Conservation (phyloP, 2,329 filamentous ascomycete genomes). For the Venturia nashicola region DNA sequence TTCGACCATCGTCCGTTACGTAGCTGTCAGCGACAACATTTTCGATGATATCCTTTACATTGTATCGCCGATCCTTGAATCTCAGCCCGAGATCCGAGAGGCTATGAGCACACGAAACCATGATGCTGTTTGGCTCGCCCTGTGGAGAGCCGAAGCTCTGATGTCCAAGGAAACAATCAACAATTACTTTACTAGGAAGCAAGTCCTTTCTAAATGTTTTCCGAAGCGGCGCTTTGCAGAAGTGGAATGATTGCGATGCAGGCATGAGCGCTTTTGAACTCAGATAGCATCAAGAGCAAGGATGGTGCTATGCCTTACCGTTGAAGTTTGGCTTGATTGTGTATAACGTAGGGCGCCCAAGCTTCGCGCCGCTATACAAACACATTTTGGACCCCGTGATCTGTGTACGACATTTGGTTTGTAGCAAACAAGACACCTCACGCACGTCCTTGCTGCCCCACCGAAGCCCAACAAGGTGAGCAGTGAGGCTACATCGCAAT, state of each 20-base stretch:
- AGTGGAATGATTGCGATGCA: not conserved
- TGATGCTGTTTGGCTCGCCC: constrained; percentile 65
- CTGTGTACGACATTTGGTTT: not conserved
- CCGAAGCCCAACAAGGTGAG: not conserved
- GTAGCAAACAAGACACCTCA: constrained; percentile 1
- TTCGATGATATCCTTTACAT: constrained; percentile 61
- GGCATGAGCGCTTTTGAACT: not conserved
- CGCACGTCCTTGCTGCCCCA: not conserved
- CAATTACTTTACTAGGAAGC: not conserved
- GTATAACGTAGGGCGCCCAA: not conserved
- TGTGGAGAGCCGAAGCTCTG: constrained; percentile 16
- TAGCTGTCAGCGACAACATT: constrained; percentile 52
- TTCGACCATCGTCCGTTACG: constrained; percentile 46
- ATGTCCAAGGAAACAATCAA: not conserved
- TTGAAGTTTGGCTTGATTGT: not conserved
- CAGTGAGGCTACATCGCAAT: not conserved
- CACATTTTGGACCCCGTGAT: not conserved
- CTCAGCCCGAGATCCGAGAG: constrained; percentile 35
- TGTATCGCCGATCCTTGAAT: constrained; percentile 30
- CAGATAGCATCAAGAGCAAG: not conserved
- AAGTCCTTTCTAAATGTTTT: not conserved
- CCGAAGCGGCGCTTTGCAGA: not conserved
- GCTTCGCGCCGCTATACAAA: not conserved
- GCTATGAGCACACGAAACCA: constrained; percentile 54
- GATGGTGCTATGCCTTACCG: not conserved